Evolutionary conservation across 495 filamentous ascomycete genomes (phyloP).

Genomic region (Arthonia radiata): DNA sequence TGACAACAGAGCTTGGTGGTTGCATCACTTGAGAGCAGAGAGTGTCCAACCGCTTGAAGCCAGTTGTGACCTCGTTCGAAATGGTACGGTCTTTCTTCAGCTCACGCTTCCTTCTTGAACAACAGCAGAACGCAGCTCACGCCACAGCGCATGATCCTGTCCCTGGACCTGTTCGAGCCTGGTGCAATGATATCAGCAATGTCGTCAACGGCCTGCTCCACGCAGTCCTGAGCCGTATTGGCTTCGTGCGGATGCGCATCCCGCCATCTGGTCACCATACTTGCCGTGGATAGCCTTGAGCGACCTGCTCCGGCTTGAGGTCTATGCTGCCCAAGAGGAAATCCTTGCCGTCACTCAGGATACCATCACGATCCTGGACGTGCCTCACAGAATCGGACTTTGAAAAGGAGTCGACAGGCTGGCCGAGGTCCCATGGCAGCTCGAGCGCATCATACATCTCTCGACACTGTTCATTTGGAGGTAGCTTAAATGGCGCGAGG

Average conservation of each 20-base stretch:
- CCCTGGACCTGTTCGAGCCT: no score
- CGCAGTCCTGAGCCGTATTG: constrained; percentile 6
- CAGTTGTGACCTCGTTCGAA: no score
- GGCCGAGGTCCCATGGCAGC: constrained; percentile 23
- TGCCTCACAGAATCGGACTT: constrained; percentile 15
- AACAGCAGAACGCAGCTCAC: no score
- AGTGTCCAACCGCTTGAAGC: no score
- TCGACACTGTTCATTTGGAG: constrained; percentile 15
- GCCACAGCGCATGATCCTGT: no score
- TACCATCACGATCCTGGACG: constrained; percentile 17
- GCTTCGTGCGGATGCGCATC: constrained; percentile 18
- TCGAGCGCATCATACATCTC: constrained; percentile 18
- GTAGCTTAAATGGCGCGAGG: constrained; percentile 13
- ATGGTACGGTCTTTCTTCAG: no score
- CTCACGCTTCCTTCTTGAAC: no score
- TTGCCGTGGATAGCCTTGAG: constrained; percentile 16
- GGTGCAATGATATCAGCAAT: no score
- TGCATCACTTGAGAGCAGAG: no score
- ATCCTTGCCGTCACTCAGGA: constrained; percentile 8
- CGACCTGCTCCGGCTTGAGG: constrained; percentile 11
- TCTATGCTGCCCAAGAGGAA: constrained; percentile 7
- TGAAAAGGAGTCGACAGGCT: constrained; percentile 17
- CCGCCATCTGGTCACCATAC: constrained; percentile 23
- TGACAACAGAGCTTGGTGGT: no score
- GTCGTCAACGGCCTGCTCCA: no score